Evolutionary conservation across 169 alveolate species (phyloP).

Genomic region (Plasmodium adleri): DNA sequence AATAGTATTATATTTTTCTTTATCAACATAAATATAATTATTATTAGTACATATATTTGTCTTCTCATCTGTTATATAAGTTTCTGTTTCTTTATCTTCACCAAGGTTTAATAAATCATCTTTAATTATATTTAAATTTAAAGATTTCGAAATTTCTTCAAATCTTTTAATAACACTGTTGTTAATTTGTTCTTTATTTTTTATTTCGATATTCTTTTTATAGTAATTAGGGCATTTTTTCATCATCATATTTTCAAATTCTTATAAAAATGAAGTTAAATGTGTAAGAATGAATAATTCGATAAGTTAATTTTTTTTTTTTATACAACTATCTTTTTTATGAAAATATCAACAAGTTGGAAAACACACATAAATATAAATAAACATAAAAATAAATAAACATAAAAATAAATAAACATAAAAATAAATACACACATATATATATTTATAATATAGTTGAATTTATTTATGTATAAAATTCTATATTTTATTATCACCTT

Average conservation of each 20-base stretch:
- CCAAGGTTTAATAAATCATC: background rate
- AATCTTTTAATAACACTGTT: constrained; percentile 7
- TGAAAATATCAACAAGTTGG: background rate
- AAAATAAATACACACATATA: background rate
- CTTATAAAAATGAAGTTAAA: background rate
- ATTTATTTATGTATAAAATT: background rate
- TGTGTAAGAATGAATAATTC: background rate
- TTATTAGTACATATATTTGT: background rate
- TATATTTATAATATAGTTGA: background rate
- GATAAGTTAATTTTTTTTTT: background rate
- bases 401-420: background rate
- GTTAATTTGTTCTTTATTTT: constrained; percentile 24
- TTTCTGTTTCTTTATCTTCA: background rate
- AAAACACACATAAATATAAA: background rate
- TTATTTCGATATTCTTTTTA: constrained; percentile 17
- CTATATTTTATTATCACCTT: constrained; percentile 16
- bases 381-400: background rate
- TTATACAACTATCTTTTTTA: background rate
- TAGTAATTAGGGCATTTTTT: constrained; percentile 48
- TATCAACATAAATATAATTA: constrained; percentile 3
- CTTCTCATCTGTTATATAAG: background rate
- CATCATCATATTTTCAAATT: constrained; percentile 6
- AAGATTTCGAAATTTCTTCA: constrained; percentile 16
- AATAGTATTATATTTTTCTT: constrained; percentile 16
- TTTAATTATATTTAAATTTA: constrained; percentile 10